These are phyloP conservation scores for Brachypodium distachyon DNA, from an alignment of 202 grass and related monocot species.

Conservation along the genomic window DNA sequence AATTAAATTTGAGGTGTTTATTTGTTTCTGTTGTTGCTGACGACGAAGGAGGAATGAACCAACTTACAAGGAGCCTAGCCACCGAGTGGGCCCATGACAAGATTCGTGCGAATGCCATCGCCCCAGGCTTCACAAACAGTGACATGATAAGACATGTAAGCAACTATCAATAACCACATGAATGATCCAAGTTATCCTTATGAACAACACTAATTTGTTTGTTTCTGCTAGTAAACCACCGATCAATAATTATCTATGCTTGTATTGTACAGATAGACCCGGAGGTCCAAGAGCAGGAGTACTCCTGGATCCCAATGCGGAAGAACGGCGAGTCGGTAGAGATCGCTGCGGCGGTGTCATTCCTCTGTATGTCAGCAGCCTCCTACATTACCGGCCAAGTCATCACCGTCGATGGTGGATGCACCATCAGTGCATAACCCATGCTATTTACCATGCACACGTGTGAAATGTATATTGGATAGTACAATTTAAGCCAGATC, in stretches of 20 bases:
- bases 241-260: not conserved
- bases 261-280: not conserved
- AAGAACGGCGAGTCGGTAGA: constrained; percentile 19
- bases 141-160: not conserved
- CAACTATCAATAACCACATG: not conserved
- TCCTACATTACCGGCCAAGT: constrained; percentile 40
- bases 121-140: not conserved
- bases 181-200: not conserved
- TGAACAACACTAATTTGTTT: not conserved
- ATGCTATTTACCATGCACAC: not conserved
- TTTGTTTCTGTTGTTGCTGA: not conserved
- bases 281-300: not conserved
- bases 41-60: not conserved
- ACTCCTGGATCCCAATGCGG: not conserved
- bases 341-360: constrained; percentile 13
- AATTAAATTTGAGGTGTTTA: not conserved
- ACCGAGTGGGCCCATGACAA: constrained; percentile 14
- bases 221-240: not conserved
- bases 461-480: not conserved
- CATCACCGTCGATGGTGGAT: constrained; percentile 33
- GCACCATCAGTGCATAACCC: not conserved
- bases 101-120: not conserved
- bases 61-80: not conserved
- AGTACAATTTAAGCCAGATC: too few relatives aligned
- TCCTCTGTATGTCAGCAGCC: constrained; percentile 46